A percentile compares a stretch with the other conserved stretches of the same genome.
These are phyloP conservation scores for Thalia dealbata DNA, from an alignment of 176 grass and related monocot genomes.

Conservation along the genomic window DNA sequence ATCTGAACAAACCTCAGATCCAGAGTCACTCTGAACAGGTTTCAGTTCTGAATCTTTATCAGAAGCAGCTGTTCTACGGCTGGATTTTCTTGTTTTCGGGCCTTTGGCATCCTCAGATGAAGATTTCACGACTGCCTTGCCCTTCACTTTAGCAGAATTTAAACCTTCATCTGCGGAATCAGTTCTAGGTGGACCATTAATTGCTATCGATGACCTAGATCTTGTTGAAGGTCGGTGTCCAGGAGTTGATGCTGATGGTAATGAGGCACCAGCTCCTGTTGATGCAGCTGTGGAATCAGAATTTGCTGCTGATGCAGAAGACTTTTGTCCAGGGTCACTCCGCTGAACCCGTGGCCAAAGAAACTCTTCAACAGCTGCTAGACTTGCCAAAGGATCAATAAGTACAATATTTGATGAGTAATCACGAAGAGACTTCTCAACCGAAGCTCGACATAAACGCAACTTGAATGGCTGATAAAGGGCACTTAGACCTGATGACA, in stretches of 20 bases:
- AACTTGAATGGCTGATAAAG: slow-evolving; percentile 72
- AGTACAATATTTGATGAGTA: slow-evolving; percentile 92
- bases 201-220: slow-evolving; percentile 43
- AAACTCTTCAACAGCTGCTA: slow-evolving; percentile 78
- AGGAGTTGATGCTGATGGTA: slow-evolving; percentile 29
- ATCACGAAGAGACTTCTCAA: slow-evolving; percentile 72
- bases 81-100: slow-evolving; percentile 50
- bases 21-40: slow-evolving; percentile 38
- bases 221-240: slow-evolving; percentile 40
- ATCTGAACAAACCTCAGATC: slow-evolving; percentile 53
- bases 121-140: slow-evolving; percentile 63
- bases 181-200: slow-evolving; percentile 39
- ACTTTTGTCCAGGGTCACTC: slow-evolving; percentile 41
- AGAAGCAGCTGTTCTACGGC: slow-evolving; percentile 40
- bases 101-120: slow-evolving; percentile 45
- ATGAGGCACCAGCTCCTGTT: slow-evolving; percentile 30
- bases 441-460: slow-evolving; percentile 61
- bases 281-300: slow-evolving; percentile 44
- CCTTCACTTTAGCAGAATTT: slow-evolving; percentile 61
- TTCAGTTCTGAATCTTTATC: slow-evolving; percentile 63
- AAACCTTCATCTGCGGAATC: slow-evolving; percentile 34
- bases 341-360: slow-evolving; percentile 78
- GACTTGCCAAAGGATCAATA: slow-evolving; percentile 72
- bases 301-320: slow-evolving; percentile 31
- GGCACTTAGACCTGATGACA: slow-evolving; percentile 47